Evolutionary conservation across 148 eudicot species (phyloP).

Genomic region (Rhododendron kiyosumense): DNA sequence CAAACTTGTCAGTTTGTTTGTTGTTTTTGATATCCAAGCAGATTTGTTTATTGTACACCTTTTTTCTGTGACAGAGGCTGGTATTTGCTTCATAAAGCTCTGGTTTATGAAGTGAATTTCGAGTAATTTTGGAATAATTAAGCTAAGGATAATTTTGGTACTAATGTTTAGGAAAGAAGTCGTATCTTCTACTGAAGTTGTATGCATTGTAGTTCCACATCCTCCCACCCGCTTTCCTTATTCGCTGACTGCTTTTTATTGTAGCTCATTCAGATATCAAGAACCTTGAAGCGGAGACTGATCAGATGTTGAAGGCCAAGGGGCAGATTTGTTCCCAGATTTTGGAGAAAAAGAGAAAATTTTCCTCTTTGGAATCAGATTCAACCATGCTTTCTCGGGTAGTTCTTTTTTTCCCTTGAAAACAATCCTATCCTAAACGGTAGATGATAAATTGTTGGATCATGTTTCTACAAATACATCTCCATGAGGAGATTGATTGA

Average conservation of each 20-base stretch:
- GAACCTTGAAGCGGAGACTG: slow-evolving; percentile 55
- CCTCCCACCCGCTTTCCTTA: background rate
- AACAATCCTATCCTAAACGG: background rate
- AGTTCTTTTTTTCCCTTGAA: background rate
- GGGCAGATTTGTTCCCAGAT: slow-evolving; percentile 63
- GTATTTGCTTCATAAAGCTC: background rate
- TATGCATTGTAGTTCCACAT: background rate
- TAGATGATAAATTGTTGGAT: background rate
- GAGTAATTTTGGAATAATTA: background rate
- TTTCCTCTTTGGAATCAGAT: slow-evolving; percentile 57
- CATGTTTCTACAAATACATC: background rate
- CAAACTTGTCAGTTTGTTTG: background rate
- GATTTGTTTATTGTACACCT: background rate
- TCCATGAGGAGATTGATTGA: background rate
- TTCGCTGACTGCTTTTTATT: background rate
- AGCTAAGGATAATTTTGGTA: background rate
- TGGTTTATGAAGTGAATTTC: background rate
- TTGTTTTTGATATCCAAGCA: background rate
- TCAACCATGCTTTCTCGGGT: slow-evolving; percentile 64
- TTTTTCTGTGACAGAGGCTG: background rate
- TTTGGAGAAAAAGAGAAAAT: slow-evolving; percentile 63
- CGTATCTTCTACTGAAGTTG: background rate
- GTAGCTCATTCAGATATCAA: slow-evolving; percentile 53
- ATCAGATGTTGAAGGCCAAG: slow-evolving; percentile 48
- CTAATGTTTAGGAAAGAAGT: background rate